Percentiles rank a stretch among this genome's conserved stretches.
phyloP scores from a whole-genome alignment of 257 asterid genomes.

The Datura wrightii region DNA sequence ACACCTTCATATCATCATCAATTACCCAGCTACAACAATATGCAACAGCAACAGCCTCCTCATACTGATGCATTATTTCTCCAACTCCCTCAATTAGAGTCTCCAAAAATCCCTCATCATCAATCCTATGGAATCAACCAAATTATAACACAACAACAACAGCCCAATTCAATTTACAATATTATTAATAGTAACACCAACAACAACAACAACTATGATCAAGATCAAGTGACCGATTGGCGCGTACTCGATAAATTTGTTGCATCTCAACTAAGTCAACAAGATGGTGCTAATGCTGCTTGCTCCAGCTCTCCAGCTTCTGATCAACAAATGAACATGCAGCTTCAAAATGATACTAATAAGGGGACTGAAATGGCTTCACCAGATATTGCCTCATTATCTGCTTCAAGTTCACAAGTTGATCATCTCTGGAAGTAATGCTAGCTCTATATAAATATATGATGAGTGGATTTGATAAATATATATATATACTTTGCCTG shows the following conservation, averaged over 20 bases:
- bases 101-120: conserved; percentile 52
- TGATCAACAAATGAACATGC: conserved; percentile 36
- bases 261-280: conserved; percentile 67
- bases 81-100: conserved; percentile 69
- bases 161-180: not conserved
- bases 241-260: conserved; percentile 71
- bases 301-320: conserved; percentile 20
- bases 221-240: conserved; percentile 69
- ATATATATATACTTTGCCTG: not conserved
- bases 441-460: not conserved
- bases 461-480: conserved; percentile 23
- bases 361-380: conserved; percentile 41
- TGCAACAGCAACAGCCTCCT: not conserved
- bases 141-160: not conserved
- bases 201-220: conserved; percentile 43
- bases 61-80: conserved; percentile 46
- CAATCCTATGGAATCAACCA: conserved; percentile 30
- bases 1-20: conserved; percentile 31
- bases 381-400: conserved; percentile 42
- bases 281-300: conserved; percentile 22
- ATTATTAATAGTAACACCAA: too few relatives aligned
- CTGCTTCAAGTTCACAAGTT: conserved; percentile 46
- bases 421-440: conserved; percentile 58
- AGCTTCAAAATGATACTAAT: conserved; percentile 36
- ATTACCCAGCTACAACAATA: conserved; percentile 41